phyloP scores from a whole-genome alignment of 768 basidiomycete genomes.

The Rhodotorula graminis region DNA sequence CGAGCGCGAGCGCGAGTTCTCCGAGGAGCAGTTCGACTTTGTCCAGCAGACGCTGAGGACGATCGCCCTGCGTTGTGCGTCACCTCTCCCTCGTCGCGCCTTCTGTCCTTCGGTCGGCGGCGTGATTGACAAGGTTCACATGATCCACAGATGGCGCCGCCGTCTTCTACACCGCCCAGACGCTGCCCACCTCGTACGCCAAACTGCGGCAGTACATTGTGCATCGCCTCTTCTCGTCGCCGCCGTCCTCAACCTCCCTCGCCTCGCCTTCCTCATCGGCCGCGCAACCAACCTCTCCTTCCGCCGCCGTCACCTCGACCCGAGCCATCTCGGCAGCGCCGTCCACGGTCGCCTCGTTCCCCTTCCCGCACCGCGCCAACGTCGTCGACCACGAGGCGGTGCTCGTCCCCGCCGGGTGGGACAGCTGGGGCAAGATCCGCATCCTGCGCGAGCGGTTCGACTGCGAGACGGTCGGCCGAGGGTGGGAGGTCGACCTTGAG shows the following conservation, averaged over 20 bases:
- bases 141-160: conserved; percentile 70
- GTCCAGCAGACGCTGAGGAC: conserved; percentile 92
- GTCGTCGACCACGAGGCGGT: conserved; percentile 87
- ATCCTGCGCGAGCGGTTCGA: conserved; percentile 90
- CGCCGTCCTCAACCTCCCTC: background rate
- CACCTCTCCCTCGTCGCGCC: background rate
- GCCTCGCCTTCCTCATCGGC: background rate
- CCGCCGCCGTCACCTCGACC: conserved; percentile 52
- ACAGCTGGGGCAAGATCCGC: conserved; percentile 92
- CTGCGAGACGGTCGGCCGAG: conserved; percentile 69
- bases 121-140: too few relatives aligned
- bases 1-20: conserved; percentile 42
- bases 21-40: conserved; percentile 90
- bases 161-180: conserved; percentile 78
- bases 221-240: conserved; percentile 62
- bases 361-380: conserved; percentile 81
- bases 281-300: background rate
- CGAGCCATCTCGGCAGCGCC: background rate
- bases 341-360: conserved; percentile 50
- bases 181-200: conserved; percentile 66
- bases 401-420: conserved; percentile 93
- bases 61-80: conserved; percentile 83
- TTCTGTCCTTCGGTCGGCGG: too few relatives aligned
- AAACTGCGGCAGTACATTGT: conserved; percentile 76
- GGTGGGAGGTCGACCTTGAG: conserved; percentile 52